Base-by-base conservation (phyloP, 306 rosid genomes). In the Abrus precatorius region DNA sequence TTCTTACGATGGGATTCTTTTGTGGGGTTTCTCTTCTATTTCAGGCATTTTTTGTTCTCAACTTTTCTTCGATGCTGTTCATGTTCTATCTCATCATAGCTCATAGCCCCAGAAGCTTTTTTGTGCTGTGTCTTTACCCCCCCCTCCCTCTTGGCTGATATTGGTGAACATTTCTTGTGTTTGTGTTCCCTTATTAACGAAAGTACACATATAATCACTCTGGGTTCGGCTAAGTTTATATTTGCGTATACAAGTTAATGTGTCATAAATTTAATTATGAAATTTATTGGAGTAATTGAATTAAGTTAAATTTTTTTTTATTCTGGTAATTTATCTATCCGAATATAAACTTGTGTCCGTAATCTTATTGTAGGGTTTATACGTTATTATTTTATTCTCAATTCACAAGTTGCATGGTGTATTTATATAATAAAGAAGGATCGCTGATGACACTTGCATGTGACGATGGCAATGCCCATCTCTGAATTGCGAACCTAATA, bases 101-200 rank as follows among this genome's bases (percentile, higher is more conserved):
- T 32, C 36, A 64, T 33, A 30, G 67, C 61, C 53, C 43, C 20
- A 48, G 84, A 77, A 74, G 84, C 82, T 88, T 88, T 77, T 52
- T 13, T 50, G 14, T 48, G 68, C 64, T 20, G 62, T 48, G 59
- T 68, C 49, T 45, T 72, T 74, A 47, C 76, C 80, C 57, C 29
- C 29, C 0, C 20, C 20, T 20, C 20, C 20, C 20, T 20, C 38
- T 20, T 38, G 65, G 20, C 71, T 41, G 74, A 34, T 12, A 50
- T 53, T 20, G 36, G 70, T 36, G 33, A 66, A 74, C 64, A 56
- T 57, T 44, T 61, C 33, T 4, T 63, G 40, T 4, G 1, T 2
- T 36, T 36, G 72, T 34, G 28, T 54, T 41, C 56, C 59, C 67
- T 10, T 6, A 4, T 43, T 9, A 9, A 9, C 20, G 8, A 43